phyloP scores from a whole-genome alignment of 495 filamentous ascomycete genomes.

The Penicillium robsamsonii region DNA sequence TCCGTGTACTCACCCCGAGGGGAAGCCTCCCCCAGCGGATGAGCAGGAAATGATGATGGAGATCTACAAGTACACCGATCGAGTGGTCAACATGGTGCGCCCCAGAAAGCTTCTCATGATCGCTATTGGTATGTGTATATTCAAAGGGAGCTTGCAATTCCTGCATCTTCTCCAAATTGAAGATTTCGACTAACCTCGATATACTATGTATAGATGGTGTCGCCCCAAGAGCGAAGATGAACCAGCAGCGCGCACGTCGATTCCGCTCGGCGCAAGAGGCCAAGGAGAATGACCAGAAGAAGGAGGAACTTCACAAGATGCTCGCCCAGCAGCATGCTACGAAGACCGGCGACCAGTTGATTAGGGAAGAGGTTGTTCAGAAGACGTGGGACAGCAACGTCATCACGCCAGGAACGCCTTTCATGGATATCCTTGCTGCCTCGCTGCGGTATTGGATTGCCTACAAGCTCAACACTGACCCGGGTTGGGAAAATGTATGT shows the following conservation, averaged over 20 bases:
- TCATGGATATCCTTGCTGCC: slow-evolving; percentile 95
- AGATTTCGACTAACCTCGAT: slow-evolving; percentile 6
- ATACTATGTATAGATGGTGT: slow-evolving; percentile 69
- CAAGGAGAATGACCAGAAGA: slow-evolving; percentile 88
- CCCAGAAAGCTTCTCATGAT: slow-evolving; percentile 96
- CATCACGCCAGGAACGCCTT: slow-evolving; percentile 96
- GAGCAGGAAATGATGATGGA: slow-evolving; percentile 99
- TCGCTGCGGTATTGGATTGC: slow-evolving; percentile 92
- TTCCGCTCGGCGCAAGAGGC: slow-evolving; percentile 94
- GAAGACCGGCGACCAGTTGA: slow-evolving; percentile 52
- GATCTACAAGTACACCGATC: slow-evolving; percentile 94
- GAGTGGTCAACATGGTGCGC: slow-evolving; percentile 96
- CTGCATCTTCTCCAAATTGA: slow-evolving; percentile 4
- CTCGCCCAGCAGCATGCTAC: slow-evolving; percentile 66
- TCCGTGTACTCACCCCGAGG: slow-evolving; percentile 97
- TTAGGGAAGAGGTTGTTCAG: slow-evolving; percentile 65
- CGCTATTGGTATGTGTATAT: slow-evolving; percentile 74
- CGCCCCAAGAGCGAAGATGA: slow-evolving; percentile 94
- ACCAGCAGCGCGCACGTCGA: slow-evolving; percentile 88
- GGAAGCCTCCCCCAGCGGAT: slow-evolving; percentile 81
- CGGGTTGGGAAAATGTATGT: slow-evolving; percentile 42
- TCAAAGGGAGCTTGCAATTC: slow-evolving; percentile 2
- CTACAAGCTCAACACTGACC: slow-evolving; percentile 96
- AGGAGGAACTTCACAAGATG: slow-evolving; percentile 78
- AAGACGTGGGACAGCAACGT: slow-evolving; percentile 97